Percentiles rank a stretch among this genome's conserved stretches.
phyloP scores from a whole-genome alignment of 108 stramenopile genomes.

The Cyclostephanos tholiformis region DNA sequence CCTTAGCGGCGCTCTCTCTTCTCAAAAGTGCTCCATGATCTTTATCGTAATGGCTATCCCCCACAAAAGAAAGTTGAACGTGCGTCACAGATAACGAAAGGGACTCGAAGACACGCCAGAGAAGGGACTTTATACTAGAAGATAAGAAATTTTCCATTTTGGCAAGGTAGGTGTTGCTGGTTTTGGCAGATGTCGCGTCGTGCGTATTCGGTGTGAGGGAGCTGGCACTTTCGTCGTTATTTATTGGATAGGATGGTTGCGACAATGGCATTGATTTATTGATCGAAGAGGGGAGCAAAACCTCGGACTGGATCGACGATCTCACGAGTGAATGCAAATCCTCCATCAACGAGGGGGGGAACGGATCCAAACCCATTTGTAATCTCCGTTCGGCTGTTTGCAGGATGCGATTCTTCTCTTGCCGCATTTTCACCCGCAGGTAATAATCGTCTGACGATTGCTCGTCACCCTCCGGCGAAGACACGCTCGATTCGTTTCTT shows the following conservation, averaged over 20 bases:
- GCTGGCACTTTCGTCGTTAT: conserved; percentile 2
- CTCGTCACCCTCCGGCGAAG: background rate
- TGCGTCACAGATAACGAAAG: conserved; percentile 36
- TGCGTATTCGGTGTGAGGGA: conserved; percentile 1
- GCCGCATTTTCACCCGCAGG: conserved; percentile 14
- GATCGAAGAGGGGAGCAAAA: background rate
- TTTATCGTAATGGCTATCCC: conserved; percentile 47
- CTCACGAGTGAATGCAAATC: conserved; percentile 20
- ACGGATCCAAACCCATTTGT: conserved; percentile 42
- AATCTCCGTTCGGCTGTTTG: conserved; percentile 46
- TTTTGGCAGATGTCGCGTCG: background rate
- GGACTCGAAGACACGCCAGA: conserved; percentile 45
- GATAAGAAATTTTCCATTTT: conserved; percentile 42
- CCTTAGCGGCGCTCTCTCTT: conserved; percentile 6
- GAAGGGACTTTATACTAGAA: conserved; percentile 34
- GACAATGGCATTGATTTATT: conserved; percentile 1
- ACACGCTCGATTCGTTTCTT: background rate
- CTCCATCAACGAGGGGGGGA: conserved; percentile 29
- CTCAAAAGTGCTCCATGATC: conserved; percentile 8
- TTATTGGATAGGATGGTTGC: background rate
- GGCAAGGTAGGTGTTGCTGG: conserved; percentile 6
- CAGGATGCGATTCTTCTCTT: conserved; percentile 42
- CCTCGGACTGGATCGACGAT: conserved; percentile 17
- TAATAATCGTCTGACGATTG: conserved; percentile 13
- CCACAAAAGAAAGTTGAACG: conserved; percentile 34